Base-by-base conservation (phyloP, 805 yeast species). In the Wickerhamiella musiphila region DNA sequence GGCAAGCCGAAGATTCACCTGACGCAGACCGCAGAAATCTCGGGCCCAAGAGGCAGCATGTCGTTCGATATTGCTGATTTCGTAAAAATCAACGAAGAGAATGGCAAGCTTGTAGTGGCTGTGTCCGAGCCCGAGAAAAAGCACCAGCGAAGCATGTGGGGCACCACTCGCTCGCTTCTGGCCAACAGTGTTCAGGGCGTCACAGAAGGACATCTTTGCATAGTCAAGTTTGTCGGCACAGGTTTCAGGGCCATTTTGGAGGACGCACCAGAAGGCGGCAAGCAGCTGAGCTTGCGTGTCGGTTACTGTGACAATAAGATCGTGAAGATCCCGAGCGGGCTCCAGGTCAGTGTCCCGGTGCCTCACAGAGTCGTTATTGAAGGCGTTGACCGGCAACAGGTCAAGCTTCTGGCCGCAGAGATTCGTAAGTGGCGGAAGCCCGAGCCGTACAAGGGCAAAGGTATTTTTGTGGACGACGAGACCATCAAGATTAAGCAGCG, bases 361-460 rank as follows among this genome's bases (percentile, higher is more conserved):
- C 94, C 94, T 11, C 79, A 94, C 5, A 67, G 93, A 43, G 55
- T 90, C 33, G 64, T 86, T 35, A 60, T 90, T 17, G 93, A 81
- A 57, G 96, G 98, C 18, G 60, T 73, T 27, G 76, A 86, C 56
- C 78, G 81, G 56, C 94, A 84, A 54, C 74, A 75, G 51, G 84
- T 90, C 30, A 76, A 71, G 49, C 64, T 75, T 34, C 82, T 79
- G 56, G 98, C 96, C 13, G 94, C 93, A 11, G 70, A 71, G 35
- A 64, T 90, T 42, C 74, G 96, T 54, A 70, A 69, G 46, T 71
- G 71, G 63, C 81, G 79, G 53, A 93, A 93, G 39, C 99, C 99
- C 28, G 99, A 90, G 60, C 95, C 95, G 24, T 90, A 90, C 57
- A 90, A 90, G 61, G 98, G 98, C 52, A 92, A 92, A 47, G 99